Base-by-base conservation (phyloP, 176 grass and related monocot species). In the Raddia distichophylla region DNA sequence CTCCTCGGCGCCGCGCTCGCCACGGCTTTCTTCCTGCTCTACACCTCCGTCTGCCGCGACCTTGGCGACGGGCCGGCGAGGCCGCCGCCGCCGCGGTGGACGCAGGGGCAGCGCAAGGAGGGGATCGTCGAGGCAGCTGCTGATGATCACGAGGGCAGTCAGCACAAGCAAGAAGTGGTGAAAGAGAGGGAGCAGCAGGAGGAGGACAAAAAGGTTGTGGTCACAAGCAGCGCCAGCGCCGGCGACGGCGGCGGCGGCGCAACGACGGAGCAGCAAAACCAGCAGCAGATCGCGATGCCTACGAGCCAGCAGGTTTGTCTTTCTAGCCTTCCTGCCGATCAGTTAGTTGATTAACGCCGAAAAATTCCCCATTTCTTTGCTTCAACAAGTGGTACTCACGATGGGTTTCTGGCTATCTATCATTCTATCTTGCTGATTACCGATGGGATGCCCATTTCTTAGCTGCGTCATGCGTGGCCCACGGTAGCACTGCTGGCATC, bases 1-100 rank as follows among this genome's bases (percentile, higher is more conserved):
- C 81, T 91, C 65, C 89, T 91, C 16, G 89, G 89, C 85, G 85
- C 85, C 3, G 89, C 89, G 42, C 81, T 87, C 37, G 89, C 89
- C 69, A 87, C 89, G 3, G 89, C 46, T 40, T 87, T 84, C 80
- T 84, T 91, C 80, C 70, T 91, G 0, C 85, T 91, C 71, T 91
- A 84, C 89, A 77, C 87, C 49, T 85, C 71, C 59, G 57, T 91
- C 57, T 53, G 69, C 61, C 54, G 54, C 17, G 84, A 90, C 64
- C 17, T 87, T 14, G 47, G 18, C 46, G 50, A 20, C 35, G 37
- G 11, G 22, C 47, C 8, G 46, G 6, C 22, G 1, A 14, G 12
- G 55, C 8, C 49, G 40, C 1, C 20, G 11, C 44, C 52, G 61
- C 68, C n/a, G 47, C 67, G 27, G 55, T 69, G 34, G 84, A 6